Conservation (phyloP, 2,329 filamentous ascomycete genomes). For the Fusarium sp. region DNA sequence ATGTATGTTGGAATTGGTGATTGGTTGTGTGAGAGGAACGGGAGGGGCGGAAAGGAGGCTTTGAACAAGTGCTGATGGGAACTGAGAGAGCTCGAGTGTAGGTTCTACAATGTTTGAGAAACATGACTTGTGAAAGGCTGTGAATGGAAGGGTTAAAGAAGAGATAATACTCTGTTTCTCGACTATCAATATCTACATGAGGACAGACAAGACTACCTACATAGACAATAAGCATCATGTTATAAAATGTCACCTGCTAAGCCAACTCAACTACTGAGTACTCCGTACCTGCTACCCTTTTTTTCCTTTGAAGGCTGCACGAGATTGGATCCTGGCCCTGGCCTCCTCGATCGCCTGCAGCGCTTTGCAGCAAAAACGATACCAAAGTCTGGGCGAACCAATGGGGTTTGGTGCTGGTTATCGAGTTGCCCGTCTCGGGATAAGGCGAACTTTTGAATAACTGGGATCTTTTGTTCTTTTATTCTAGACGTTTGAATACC, state of each 20-base stretch:
- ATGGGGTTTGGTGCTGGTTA: slow-evolving; percentile 13
- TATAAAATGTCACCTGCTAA: not conserved
- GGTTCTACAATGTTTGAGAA: not conserved
- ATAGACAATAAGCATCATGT: not conserved
- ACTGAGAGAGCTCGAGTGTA: not conserved
- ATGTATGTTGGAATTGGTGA: slow-evolving; percentile 23
- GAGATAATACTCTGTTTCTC: no score
- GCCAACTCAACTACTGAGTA: not conserved
- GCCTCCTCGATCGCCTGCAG: slow-evolving; percentile 39
- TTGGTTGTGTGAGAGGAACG: slow-evolving; percentile 20
- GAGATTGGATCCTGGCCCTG: slow-evolving; percentile 31
- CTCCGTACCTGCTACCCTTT: no score
- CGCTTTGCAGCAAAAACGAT: slow-evolving; percentile 32
- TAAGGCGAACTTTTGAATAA: slow-evolving; percentile 22
- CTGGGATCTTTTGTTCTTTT: slow-evolving; percentile 31
- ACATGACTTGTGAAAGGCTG: no score
- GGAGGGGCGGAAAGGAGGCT: slow-evolving; percentile 11
- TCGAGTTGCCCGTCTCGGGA: slow-evolving; percentile 42
- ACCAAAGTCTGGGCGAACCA: slow-evolving; percentile 14
- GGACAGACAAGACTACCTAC: no score
- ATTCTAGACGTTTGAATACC: slow-evolving; percentile 15
- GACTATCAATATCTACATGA: no score
- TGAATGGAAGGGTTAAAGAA: no score
- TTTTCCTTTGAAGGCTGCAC: slow-evolving; percentile 18
- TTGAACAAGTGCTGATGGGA: slow-evolving; percentile 28